Evolutionary conservation across 495 filamentous ascomycete species (phyloP), one percentile per base, ranked within the genome.

Genomic region (Aspergillus cristatus): DNA sequence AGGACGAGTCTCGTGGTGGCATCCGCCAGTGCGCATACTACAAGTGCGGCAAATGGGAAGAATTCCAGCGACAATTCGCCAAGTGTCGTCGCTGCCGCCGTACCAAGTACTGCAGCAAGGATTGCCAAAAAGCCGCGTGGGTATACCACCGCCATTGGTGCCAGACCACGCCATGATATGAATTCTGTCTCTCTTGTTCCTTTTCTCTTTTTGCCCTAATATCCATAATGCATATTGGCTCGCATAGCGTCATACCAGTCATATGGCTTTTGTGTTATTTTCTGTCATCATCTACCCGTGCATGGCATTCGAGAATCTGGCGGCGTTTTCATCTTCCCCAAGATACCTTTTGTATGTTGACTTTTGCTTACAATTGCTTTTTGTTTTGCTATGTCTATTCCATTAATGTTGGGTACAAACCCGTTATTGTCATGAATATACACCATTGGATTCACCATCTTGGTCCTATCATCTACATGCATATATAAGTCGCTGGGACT

Each of bases 71-170:
- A 30, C 90, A 97, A 55, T 98, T 97, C 59, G 91, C 91, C 47
- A 98, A 98, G 59, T 98, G 91, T 64, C 82, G 91, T 30, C 80
- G 91, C 34, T 98, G 91, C 65, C 81, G 91, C 45, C 81, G 91
- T 43, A 98, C 91, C 45, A 98, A 98, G 58, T 98, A 98, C 66
- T 98, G 91, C 79, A 94, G 87, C 74, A 98, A 98, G 63, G 91
- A 96, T 53, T 98, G 91, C 65, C 91, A 98, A 62, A 97, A 98
- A 70, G 88, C 86, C 46, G 91, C 91, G 7, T 98, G 91, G 91
- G 86, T 91, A 10, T 94, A 85, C 59, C 91, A 98, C 54, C 79
- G 91, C 31, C 90, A 96, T 62, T 98, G 91, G 91, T 98, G 91
- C 60, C 68, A 71, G 42, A 84, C 84, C 35, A 83, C 88, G 25